Base-by-base conservation (phyloP, 805 yeast genomes). In the Grigorovia jiainica region DNA sequence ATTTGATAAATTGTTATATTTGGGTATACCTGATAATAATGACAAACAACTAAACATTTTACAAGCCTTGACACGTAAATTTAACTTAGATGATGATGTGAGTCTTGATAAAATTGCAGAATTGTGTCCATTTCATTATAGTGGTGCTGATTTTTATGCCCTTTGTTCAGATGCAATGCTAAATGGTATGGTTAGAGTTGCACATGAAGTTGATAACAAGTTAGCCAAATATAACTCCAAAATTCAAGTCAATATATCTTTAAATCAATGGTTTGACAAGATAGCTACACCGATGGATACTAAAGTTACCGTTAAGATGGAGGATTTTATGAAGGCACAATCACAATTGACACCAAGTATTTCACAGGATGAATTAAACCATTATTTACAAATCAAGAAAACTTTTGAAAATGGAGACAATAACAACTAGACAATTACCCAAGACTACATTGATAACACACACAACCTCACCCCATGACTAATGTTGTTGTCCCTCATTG, bases 101-200 rank as follows among this genome's bases (percentile, higher is more conserved):
- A 71, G 81, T 43, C 64, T 89, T 43, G 52, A 55, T 2, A 53
- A 55, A 6, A 63, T 92, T 20, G 90, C 95, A 0, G 70, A 72
- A 15, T 61, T 64, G 6, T 87, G 97, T 63, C 84, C 95, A 0
- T 87, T 79, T 57, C 87, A 86, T n/a, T 89, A 78, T 57, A 90
- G 98, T 0, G 98, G 98, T 49, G 98, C 98, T 4, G 98, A 92
- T 61, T 90, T 92, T 64, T 92, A 92, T 62, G 98, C 97, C 0
- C 66, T 92, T 45, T 87, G 97, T 57, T 83, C 95, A 0, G 97
- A 92, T 62, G 85, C 97, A 0, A 87, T 90, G 92, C 71, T 90
- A 51, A 87, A 87, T 61, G 96, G 97, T 2, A 90, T 92, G 97
- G 84, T 92, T 1, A 68, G 97, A 50, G 78, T 82, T 0, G 96